Evolutionary conservation across 1,139 yeast genomes (phyloP).

Genomic region (Meyerozyma elateridarum): DNA sequence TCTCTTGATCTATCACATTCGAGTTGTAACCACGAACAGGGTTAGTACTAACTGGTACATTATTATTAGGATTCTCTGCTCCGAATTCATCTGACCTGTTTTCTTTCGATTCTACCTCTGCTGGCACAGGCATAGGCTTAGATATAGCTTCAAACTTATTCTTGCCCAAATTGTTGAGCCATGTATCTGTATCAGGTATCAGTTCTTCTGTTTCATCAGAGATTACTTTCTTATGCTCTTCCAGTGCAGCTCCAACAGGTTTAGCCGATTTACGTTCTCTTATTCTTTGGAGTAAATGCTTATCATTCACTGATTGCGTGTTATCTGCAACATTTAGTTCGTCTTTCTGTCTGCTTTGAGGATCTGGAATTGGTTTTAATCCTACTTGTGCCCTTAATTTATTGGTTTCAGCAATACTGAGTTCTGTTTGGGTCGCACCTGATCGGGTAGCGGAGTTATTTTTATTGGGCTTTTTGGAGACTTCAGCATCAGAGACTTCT

Average conservation of each 20-base stretch:
- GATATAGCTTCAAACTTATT: too few relatives aligned
- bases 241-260: too few relatives aligned
- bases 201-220: conserved; percentile 9
- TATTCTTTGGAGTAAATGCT: neutral
- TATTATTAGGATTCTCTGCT: neutral
- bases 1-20: too few relatives aligned
- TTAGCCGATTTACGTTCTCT: neutral
- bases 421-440: conserved; percentile 5
- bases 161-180: conserved; percentile 28
- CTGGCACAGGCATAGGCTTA: too few relatives aligned
- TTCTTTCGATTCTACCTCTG: too few relatives aligned
- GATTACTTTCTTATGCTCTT: conserved; percentile 4
- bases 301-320: neutral
- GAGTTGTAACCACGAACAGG: too few relatives aligned
- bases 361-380: conserved; percentile 12
- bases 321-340: too few relatives aligned
- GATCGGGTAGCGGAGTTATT: too few relatives aligned
- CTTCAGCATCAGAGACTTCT: neutral
- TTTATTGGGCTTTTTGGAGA: too few relatives aligned
- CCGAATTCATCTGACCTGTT: neutral
- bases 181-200: conserved; percentile 33
- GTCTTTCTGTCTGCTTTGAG: neutral
- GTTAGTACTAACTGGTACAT: neutral
- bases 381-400: conserved; percentile 10
- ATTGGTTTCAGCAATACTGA: conserved; percentile 7